These are phyloP conservation scores for Juncus inflexus DNA, from an alignment of 176 grass and related monocot species.

Conservation along the genomic window DNA sequence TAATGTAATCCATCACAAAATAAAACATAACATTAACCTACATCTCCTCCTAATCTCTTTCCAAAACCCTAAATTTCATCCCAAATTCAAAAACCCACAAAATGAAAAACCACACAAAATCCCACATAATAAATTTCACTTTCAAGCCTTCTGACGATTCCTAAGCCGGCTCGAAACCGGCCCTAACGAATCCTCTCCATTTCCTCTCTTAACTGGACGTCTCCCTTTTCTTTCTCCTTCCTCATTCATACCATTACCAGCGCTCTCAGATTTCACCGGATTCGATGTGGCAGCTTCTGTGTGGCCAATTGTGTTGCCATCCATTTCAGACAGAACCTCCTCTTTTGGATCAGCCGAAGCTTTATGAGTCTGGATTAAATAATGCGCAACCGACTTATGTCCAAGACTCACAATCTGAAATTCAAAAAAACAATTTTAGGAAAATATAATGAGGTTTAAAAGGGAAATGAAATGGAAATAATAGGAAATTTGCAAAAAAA, in stretches of 20 bases:
- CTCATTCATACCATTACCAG: neutral
- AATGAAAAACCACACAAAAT: too few relatives aligned
- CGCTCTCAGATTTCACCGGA: neutral
- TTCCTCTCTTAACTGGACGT: neutral
- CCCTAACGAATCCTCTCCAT: neutral
- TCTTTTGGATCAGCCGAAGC: constrained; percentile 21
- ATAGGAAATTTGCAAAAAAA: neutral
- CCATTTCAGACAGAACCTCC: constrained; percentile 29
- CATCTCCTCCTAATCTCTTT: too few relatives aligned
- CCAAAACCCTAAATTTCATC: too few relatives aligned
- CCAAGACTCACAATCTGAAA: constrained; percentile 54
- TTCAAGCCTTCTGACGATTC: constrained; percentile 17
- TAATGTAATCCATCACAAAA: too few relatives aligned
- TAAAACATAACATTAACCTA: too few relatives aligned
- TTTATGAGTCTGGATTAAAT: constrained; percentile 57
- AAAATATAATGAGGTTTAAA: neutral
- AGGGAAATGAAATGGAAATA: neutral
- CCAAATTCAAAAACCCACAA: too few relatives aligned
- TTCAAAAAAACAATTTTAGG: constrained; percentile 1
- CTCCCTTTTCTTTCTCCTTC: neutral
- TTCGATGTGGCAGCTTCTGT: constrained; percentile 3
- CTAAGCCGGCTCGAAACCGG: constrained; percentile 7
- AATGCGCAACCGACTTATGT: constrained; percentile 92
- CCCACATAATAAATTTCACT: neutral
- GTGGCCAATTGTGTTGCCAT: neutral